phyloP scores from a whole-genome alignment of 129 eudicot species.

The Pseudognaphalium luteoalbum region DNA sequence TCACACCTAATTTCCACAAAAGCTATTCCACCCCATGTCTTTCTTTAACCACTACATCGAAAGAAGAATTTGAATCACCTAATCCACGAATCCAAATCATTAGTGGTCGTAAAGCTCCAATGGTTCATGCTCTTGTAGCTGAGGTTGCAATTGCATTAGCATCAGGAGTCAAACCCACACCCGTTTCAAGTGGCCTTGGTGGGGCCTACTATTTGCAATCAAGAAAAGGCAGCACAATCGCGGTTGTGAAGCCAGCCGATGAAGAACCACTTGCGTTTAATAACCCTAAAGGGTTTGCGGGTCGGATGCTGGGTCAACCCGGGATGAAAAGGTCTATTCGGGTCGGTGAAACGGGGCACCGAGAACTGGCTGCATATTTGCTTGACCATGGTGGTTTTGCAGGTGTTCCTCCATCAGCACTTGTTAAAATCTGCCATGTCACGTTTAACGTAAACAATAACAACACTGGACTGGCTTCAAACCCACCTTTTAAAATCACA shows the following conservation, averaged over 20 bases:
- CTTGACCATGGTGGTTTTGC: constrained; percentile 93
- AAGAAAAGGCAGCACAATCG: constrained; percentile 55
- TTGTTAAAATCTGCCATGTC: constrained; percentile 70
- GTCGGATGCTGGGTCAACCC: constrained; percentile 88
- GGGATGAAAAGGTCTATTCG: constrained; percentile 86
- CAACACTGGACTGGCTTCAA: constrained; percentile 23
- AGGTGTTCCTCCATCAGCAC: constrained; percentile 91
- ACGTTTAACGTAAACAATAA: constrained; percentile 47
- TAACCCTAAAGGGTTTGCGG: constrained; percentile 88
- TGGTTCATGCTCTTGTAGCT: constrained; percentile 71
- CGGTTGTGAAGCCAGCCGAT: constrained; percentile 87
- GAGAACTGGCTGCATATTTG: constrained; percentile 91
- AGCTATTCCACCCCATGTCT: constrained; percentile 96
- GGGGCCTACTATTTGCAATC: constrained; percentile 77
- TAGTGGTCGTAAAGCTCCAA: constrained; percentile 63
- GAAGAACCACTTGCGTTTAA: constrained; percentile 91
- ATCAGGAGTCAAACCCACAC: constrained; percentile 68
- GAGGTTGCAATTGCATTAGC: constrained; percentile 94
- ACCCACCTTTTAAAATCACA: constrained; percentile 64
- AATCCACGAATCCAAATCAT: constrained; percentile 71
- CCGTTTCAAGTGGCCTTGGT: constrained; percentile 76
- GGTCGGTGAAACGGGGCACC: constrained; percentile 82
- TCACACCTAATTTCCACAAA: constrained; percentile 64
- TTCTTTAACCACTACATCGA: constrained; percentile 42
- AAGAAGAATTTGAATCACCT: constrained; percentile 52